These are phyloP conservation scores for Bondarzewia mesenterica DNA, from an alignment of 1,284 basidiomycete genomes.

Conservation along the genomic window DNA sequence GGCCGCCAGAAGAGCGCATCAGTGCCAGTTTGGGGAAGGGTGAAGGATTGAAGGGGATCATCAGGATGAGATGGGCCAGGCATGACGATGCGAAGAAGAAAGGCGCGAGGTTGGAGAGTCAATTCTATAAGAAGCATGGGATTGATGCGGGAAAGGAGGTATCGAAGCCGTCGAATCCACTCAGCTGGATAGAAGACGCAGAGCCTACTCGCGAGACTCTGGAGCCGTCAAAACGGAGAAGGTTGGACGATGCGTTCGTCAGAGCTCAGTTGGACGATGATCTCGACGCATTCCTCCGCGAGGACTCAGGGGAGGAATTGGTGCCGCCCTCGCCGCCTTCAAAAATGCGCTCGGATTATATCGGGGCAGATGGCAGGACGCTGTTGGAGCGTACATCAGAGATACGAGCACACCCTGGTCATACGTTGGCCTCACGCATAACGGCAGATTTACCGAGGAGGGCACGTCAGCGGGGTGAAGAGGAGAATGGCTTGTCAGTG, in stretches of 20 bases:
- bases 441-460: conserved; percentile 35
- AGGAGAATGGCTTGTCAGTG: not conserved
- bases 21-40: conserved; percentile 57
- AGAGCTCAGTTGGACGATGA: conserved; percentile 46
- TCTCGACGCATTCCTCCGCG: conserved; percentile 54
- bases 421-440: conserved; percentile 33
- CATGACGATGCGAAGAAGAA: conserved; percentile 64
- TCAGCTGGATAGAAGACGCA: not conserved
- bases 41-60: conserved; percentile 50
- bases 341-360: conserved; percentile 60
- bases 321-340: conserved; percentile 39
- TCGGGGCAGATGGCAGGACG: conserved; percentile 35
- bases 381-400: conserved; percentile 47
- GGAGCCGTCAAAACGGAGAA: conserved; percentile 26
- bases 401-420: conserved; percentile 24
- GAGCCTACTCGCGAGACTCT: conserved; percentile 16
- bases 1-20: conserved; percentile 74
- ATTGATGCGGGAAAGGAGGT: conserved; percentile 50
- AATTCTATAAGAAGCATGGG: conserved; percentile 72
- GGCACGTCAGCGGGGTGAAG: conserved; percentile 10
- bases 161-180: conserved; percentile 16
- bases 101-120: conserved; percentile 57
- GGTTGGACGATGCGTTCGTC: conserved; percentile 27
- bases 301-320: conserved; percentile 26
- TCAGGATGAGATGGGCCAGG: conserved; percentile 67